These are phyloP conservation scores for Cyclotella atomus DNA, from an alignment of 108 stramenopile species.

Conservation along the genomic window DNA sequence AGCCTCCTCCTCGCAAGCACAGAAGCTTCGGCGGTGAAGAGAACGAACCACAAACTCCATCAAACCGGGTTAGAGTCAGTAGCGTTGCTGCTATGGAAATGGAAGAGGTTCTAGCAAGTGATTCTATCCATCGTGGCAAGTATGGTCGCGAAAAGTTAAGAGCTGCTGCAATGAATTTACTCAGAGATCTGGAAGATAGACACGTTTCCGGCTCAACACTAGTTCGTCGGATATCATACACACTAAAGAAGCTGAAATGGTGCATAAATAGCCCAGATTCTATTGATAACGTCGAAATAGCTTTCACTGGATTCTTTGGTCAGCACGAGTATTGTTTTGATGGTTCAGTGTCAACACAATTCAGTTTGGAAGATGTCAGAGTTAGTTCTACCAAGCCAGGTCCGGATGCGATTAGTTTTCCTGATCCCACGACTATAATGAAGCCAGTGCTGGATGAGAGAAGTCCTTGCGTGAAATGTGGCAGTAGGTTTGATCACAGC, in stretches of 20 bases:
- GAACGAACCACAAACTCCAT: neutral
- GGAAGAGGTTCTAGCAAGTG: conserved; percentile 35
- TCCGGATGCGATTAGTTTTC: conserved; percentile 48
- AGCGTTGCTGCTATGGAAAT: conserved; percentile 46
- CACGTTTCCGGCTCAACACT: conserved; percentile 22
- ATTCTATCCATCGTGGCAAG: conserved; percentile 28
- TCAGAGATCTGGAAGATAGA: conserved; percentile 41
- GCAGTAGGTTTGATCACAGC: conserved; percentile 43
- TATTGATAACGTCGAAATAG: conserved; percentile 49
- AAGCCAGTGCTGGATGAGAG: conserved; percentile 39
- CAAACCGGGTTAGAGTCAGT: conserved; percentile 21
- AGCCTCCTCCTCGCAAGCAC: conserved; percentile 41
- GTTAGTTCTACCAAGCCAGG: conserved; percentile 41
- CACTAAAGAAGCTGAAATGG: conserved; percentile 47
- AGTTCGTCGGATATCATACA: conserved; percentile 44
- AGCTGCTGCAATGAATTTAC: conserved; percentile 34
- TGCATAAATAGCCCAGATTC: conserved; percentile 41
- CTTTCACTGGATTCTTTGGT: conserved; percentile 49
- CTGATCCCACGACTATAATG: conserved; percentile 43
- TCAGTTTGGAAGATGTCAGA: conserved; percentile 49
- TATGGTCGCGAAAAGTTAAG: conserved; percentile 36
- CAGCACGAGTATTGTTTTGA: conserved; percentile 43
- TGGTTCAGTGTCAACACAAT: conserved; percentile 35
- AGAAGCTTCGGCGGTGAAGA: conserved; percentile 26
- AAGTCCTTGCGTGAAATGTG: conserved; percentile 51